A percentile compares a stretch with the other conserved stretches of the same genome.
Evolutionary conservation across 495 filamentous ascomycete genomes (phyloP).

Genomic region (Hypoxylon intermedium): DNA sequence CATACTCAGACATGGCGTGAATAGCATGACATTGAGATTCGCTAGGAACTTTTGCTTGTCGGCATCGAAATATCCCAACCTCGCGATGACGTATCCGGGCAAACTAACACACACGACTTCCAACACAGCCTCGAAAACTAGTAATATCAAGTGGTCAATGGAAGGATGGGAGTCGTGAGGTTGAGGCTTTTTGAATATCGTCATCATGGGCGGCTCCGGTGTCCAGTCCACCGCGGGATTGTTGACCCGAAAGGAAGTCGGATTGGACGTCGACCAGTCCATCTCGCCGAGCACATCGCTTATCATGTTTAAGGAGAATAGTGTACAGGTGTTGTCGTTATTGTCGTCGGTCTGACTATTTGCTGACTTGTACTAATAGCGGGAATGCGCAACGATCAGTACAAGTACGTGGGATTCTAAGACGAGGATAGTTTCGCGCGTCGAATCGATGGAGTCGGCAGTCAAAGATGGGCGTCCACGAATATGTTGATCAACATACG

Average conservation of each 20-base stretch:
- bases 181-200: constrained; percentile 41
- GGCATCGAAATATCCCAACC: constrained; percentile 88
- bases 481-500: no score
- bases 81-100: constrained; percentile 92
- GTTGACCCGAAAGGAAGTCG: constrained; percentile 68
- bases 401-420: constrained; percentile 4
- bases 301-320: background rate
- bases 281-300: constrained; percentile 4
- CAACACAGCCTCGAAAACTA: constrained; percentile 95
- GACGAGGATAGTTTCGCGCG: constrained; percentile 9
- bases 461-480: background rate
- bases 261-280: constrained; percentile 60
- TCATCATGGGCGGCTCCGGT: constrained; percentile 43
- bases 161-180: constrained; percentile 62
- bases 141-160: constrained; percentile 75
- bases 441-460: background rate
- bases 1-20: constrained; percentile 96
- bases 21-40: constrained; percentile 91
- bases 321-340: constrained; percentile 1
- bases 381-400: constrained; percentile 1
- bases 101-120: constrained; percentile 95
- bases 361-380: background rate
- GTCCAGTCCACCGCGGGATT: constrained; percentile 51
- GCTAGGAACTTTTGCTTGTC: constrained; percentile 95
- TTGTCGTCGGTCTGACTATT: background rate